Conservation (phyloP, 148 eudicot genomes). For the Polygonum maritimum region DNA sequence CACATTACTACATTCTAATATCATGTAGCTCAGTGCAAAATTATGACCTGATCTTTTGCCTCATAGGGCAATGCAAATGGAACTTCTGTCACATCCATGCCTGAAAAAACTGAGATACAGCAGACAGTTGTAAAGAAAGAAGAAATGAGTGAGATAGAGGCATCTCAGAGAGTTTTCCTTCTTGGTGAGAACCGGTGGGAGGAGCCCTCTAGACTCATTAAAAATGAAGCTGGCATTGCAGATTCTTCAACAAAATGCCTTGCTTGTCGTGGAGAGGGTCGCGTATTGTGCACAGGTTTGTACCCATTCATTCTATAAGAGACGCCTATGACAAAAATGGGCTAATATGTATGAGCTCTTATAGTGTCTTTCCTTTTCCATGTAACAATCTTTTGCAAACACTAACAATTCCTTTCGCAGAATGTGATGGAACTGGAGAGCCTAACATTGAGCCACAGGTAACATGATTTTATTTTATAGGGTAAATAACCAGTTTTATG, state of each 20-base stretch:
- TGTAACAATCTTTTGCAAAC: neutral
- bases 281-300: constrained; percentile 71
- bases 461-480: neutral
- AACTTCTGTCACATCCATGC: constrained; percentile 26
- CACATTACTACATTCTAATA: neutral
- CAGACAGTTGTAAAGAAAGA: constrained; percentile 31
- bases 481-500: neutral
- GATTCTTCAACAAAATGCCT: constrained; percentile 40
- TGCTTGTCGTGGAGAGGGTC: constrained; percentile 83
- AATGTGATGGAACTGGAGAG: constrained; percentile 95
- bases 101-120: constrained; percentile 35
- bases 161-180: constrained; percentile 59
- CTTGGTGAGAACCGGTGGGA: constrained; percentile 99
- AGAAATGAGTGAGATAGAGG: constrained; percentile 21
- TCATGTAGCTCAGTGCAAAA: neutral
- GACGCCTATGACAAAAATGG: neutral
- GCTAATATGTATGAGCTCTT: neutral
- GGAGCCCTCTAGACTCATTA: constrained; percentile 70
- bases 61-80: constrained; percentile 35
- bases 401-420: constrained; percentile 31
- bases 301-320: neutral
- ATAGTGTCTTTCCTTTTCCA: neutral
- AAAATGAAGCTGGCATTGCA: constrained; percentile 15
- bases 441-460: constrained; percentile 91
- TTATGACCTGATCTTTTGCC: neutral